Base-by-base conservation (phyloP, 352 stramenopile genomes). In the Phytophthora hybrid region DNA sequence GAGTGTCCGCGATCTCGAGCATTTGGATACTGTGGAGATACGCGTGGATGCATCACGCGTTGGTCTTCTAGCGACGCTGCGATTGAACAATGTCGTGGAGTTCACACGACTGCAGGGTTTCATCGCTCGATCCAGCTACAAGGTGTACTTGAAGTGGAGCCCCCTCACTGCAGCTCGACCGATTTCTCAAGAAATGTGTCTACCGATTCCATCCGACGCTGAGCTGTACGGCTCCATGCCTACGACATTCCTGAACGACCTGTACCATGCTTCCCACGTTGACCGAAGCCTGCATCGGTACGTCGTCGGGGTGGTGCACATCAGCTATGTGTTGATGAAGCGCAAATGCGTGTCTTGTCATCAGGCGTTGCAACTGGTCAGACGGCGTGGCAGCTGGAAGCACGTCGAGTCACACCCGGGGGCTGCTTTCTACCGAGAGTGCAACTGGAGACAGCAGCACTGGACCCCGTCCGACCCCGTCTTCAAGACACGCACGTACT, bases 321-420 rank as follows among this genome's bases (percentile, higher is more conserved):
- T 95, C 9, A 93, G 71, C 57, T 94, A 95, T 55, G 84, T 90
- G 14, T 58, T 93, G 1, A 58, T 96, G 6, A 96, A 96, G 69
- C 82, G 85, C 26, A 85, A 82, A 31, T 96, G 90, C 54, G 32
- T 54, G 8, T 63, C 73, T 29, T 96, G 90, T 56, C 80, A 93
- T 19, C 73, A 82, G 29, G 57, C 71, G 3, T 55, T 96, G 26
- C 55, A 72, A 9, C 60, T 93, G 6, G 56, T 90, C 19, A 86
- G 73, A n/a, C 76, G 65, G 13, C 78, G 78, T 29, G 71, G 77
- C 4, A 59, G 75, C 31, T 93, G 85, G 81, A 71, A 80, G 9
- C 84, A 91, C 53, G 41, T 23, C 44, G 53, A 67, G 0, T 9
- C 19, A 23, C 23, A 47, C 57, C 18, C 19, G 26, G 63, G 54